A percentile compares a stretch with the other conserved stretches of the same genome.
These are phyloP conservation scores for Casuarina equisetifolia DNA, from an alignment of 306 rosid genomes.

Conservation along the genomic window DNA sequence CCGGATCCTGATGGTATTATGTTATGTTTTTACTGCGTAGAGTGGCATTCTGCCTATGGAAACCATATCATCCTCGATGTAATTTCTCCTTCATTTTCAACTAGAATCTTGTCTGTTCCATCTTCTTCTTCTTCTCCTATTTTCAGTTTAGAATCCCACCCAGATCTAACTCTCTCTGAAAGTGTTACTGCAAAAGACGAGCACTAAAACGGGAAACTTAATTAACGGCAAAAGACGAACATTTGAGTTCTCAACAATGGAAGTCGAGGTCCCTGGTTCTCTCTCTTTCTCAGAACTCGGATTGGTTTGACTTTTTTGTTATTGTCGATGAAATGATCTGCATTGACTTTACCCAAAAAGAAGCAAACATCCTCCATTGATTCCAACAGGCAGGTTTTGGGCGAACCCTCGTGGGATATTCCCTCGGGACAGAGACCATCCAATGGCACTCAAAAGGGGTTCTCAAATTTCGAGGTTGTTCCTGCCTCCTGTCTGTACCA, in stretches of 20 bases:
- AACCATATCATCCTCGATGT: not conserved
- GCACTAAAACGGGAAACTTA: not conserved
- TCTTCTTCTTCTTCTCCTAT: not conserved
- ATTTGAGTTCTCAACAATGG: not conserved
- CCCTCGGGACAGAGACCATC: conserved; percentile 15
- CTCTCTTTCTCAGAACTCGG: not conserved
- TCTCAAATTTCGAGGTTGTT: conserved; percentile 16
- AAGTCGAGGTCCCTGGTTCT: not conserved
- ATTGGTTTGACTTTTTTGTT: conserved; percentile 19
- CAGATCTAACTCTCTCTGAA: conserved; percentile 8
- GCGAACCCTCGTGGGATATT: conserved; percentile 40
- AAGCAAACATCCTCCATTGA: conserved; percentile 13
- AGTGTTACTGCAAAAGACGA: not conserved
- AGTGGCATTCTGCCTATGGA: not conserved
- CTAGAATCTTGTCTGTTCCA: not conserved
- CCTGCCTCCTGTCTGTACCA: conserved; percentile 9
- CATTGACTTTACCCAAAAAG: conserved; percentile 32
- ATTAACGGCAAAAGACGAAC: not conserved
- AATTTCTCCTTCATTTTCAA: not conserved
- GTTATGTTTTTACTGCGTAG: not conserved
- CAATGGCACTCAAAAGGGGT: not conserved
- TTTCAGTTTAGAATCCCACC: not conserved
- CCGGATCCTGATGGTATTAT: not conserved
- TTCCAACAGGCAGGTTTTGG: conserved; percentile 13
- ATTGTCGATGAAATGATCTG: conserved; percentile 21